Evolutionary conservation across 495 filamentous ascomycete genomes (phyloP).

Genomic region (Bathelium albidoporum): DNA sequence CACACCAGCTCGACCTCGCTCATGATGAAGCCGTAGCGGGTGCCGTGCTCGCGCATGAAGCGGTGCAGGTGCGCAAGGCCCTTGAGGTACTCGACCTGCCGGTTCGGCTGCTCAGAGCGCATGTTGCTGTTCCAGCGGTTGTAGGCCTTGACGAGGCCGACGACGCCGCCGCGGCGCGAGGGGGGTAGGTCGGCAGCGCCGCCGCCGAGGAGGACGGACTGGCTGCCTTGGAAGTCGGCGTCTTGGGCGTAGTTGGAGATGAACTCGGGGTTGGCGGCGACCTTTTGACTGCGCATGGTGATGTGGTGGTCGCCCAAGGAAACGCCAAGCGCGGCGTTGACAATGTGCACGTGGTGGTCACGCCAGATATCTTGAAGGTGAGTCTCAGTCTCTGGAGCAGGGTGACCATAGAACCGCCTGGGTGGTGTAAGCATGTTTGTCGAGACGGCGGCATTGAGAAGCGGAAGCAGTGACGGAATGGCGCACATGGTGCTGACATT

Average conservation of each 20-base stretch:
- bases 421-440: constrained; percentile 53
- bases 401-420: constrained; percentile 31
- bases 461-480: constrained; percentile 59
- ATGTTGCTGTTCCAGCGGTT: constrained; percentile 90
- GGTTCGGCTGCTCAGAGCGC: constrained; percentile 69
- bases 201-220: constrained; percentile 59
- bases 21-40: constrained; percentile 88
- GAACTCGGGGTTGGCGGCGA: constrained; percentile 42
- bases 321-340: constrained; percentile 66
- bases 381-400: constrained; percentile 61
- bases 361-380: constrained; percentile 59
- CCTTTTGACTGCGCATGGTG: constrained; percentile 35
- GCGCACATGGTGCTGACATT: constrained; percentile 58
- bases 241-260: constrained; percentile 62
- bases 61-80: constrained; percentile 75
- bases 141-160: constrained; percentile 80
- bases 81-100: constrained; percentile 74
- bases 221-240: constrained; percentile 36
- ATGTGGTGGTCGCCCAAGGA: constrained; percentile 52
- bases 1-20: constrained; percentile 90
- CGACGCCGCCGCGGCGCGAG: constrained; percentile 55
- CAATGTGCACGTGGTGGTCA: constrained; percentile 61
- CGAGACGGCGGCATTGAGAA: constrained; percentile 63
- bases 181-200: constrained; percentile 32
- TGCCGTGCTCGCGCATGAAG: constrained; percentile 84